phyloP scores from a whole-genome alignment of 2,329 filamentous ascomycete species.

The Clonostachys byssicola region DNA sequence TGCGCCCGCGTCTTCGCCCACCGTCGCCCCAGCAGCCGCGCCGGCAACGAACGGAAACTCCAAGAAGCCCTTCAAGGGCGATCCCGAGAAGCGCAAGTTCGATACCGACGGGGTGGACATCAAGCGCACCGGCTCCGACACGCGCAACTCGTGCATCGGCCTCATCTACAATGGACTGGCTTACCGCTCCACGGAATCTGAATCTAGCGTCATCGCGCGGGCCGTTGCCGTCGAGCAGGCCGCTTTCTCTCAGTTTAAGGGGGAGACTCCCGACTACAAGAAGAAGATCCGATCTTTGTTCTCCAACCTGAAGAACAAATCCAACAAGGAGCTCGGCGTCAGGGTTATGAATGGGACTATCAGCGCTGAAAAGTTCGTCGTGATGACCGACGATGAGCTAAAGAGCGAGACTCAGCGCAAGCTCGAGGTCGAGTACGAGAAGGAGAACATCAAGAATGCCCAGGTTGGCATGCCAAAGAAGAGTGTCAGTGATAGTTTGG shows the following conservation, averaged over 20 bases:
- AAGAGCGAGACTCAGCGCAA: slow-evolving; percentile 79
- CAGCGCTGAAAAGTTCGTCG: slow-evolving; percentile 67
- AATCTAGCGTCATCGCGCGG: slow-evolving; percentile 67
- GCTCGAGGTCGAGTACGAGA: slow-evolving; percentile 71
- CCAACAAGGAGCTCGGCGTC: slow-evolving; percentile 72
- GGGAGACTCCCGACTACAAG: slow-evolving; percentile 73
- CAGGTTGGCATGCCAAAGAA: slow-evolving; percentile 92
- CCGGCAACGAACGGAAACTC: slow-evolving; percentile 17
- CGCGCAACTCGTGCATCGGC: slow-evolving; percentile 81
- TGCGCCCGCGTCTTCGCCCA: slow-evolving; percentile 48
- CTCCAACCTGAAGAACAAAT: slow-evolving; percentile 91
- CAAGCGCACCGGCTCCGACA: slow-evolving; percentile 67
- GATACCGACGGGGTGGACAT: slow-evolving; percentile 77
- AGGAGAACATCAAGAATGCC: slow-evolving; percentile 95
- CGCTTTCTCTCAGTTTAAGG: slow-evolving; percentile 65
- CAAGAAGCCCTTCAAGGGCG: slow-evolving; percentile 40
- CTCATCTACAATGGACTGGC: slow-evolving; percentile 90
- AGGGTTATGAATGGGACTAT: slow-evolving; percentile 76
- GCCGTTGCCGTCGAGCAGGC: slow-evolving; percentile 81
- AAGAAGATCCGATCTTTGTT: slow-evolving; percentile 89
- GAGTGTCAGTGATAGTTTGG: slow-evolving; percentile 81
- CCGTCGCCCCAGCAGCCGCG: slow-evolving; percentile 8
- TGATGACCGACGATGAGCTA: slow-evolving; percentile 86
- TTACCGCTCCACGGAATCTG: slow-evolving; percentile 64
- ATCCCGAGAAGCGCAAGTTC: slow-evolving; percentile 77